phyloP scores from a whole-genome alignment of 1,284 basidiomycete species.

The Ceratobasidium theobromae region DNA sequence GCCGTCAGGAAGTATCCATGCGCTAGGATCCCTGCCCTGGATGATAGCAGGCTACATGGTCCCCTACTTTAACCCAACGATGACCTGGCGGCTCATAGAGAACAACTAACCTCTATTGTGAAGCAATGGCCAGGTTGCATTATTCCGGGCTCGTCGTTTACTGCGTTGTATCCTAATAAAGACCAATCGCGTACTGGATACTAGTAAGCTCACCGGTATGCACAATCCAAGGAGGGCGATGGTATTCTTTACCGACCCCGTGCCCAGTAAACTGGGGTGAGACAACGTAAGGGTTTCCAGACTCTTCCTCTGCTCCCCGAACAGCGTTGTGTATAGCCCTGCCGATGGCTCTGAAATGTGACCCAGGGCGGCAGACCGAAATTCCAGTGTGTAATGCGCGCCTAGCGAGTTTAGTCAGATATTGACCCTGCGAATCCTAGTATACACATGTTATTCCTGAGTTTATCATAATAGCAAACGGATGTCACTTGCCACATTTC shows the following conservation, averaged over 20 bases:
- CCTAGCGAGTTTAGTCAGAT: conserved; percentile 63
- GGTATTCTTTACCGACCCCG: conserved; percentile 84
- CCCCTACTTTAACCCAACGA: neutral
- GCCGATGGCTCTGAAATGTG: conserved; percentile 73
- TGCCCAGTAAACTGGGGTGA: conserved; percentile 81
- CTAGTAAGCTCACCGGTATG: conserved; percentile 57
- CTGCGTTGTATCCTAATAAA: conserved; percentile 45
- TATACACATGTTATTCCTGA: neutral
- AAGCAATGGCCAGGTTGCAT: conserved; percentile 87
- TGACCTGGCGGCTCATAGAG: no score
- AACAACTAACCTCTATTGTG: conserved; percentile 78
- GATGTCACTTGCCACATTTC: conserved; percentile 58
- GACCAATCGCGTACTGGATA: neutral
- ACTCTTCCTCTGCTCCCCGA: conserved; percentile 42
- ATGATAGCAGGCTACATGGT: conserved; percentile 66
- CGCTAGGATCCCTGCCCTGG: conserved; percentile 65
- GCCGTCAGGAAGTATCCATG: conserved; percentile 81
- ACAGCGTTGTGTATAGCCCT: conserved; percentile 65
- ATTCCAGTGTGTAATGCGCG: conserved; percentile 75
- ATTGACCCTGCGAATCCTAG: conserved; percentile 65
- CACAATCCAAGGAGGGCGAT: conserved; percentile 80
- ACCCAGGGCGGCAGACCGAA: conserved; percentile 71
- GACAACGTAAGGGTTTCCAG: conserved; percentile 51
- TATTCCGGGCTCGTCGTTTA: conserved; percentile 72
- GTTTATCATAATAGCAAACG: neutral